These are phyloP conservation scores for Sugiyamaella lignohabitans DNA, from an alignment of 805 yeast species.

Conservation along the genomic window DNA sequence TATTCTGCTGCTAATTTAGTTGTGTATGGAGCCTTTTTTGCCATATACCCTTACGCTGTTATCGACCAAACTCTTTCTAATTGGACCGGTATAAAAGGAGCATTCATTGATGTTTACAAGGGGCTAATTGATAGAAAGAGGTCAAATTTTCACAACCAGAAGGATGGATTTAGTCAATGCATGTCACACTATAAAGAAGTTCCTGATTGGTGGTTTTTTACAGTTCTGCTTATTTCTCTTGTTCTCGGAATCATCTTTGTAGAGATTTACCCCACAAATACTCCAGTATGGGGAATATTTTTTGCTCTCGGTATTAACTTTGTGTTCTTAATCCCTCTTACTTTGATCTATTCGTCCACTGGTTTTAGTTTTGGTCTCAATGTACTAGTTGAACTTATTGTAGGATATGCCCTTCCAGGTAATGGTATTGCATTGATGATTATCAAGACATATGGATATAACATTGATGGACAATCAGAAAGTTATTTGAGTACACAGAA, in stretches of 20 bases:
- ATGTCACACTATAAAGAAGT: slow-evolving; percentile 48
- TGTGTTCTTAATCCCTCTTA: slow-evolving; percentile 55
- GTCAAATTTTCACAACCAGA: slow-evolving; percentile 10
- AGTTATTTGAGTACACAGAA: slow-evolving; percentile 50
- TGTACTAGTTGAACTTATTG: slow-evolving; percentile 55
- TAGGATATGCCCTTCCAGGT: slow-evolving; percentile 61
- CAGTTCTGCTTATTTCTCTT: slow-evolving; percentile 39
- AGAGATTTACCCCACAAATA: slow-evolving; percentile 20
- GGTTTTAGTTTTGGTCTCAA: slow-evolving; percentile 52
- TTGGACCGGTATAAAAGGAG: slow-evolving; percentile 13
- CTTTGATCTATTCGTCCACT: slow-evolving; percentile 55
- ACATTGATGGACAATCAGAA: slow-evolving; percentile 56
- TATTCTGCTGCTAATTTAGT: slow-evolving; percentile 44
- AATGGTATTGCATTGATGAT: slow-evolving; percentile 52
- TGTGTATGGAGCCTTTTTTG: slow-evolving; percentile 51
- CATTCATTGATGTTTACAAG: slow-evolving; percentile 12
- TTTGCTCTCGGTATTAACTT: slow-evolving; percentile 49
- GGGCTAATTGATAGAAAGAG: slow-evolving; percentile 9
- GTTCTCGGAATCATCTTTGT: slow-evolving; percentile 23
- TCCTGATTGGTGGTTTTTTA: slow-evolving; percentile 66
- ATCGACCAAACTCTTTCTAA: slow-evolving; percentile 30
- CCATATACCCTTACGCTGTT: slow-evolving; percentile 50
- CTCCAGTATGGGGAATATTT: slow-evolving; percentile 49
- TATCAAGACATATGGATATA: slow-evolving; percentile 39
- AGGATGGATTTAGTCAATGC: slow-evolving; percentile 18